Base-by-base conservation (phyloP, 140 eudicot species). In the Flaveria floridana region DNA sequence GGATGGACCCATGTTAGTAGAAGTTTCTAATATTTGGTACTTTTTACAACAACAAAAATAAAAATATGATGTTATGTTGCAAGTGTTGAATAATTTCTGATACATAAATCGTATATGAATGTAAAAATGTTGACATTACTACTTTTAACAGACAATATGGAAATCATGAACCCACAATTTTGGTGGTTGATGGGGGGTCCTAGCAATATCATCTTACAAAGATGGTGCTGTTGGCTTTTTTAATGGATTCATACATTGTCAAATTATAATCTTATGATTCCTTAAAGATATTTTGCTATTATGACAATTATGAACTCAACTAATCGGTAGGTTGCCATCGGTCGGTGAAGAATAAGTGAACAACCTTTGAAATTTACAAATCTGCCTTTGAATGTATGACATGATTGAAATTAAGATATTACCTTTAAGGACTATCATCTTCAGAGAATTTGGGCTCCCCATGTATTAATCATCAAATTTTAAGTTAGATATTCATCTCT, bases 381-480 rank as follows among this genome's bases (percentile, higher is more conserved):
- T 20, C 8, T 51, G 44, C 48, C 53, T 51, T 47, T 37, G 20
- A 75, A 28, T 28, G 7, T 30, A 25, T 68, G 19, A 57, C n/a
- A n/a, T 18, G 7, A 65, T 39, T 76, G 19, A 25, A 52, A 59
- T 74, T 42, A 8, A 71, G 61, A 12, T 50, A 5, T 78, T 80
- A 86, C 89, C 87, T 85, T 55, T n/a, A 23, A 65, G 58, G 39
- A 76, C 51, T 71, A 66, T 72, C 72, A 41, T 71, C 79, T 78
- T 70, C 46, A 78, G 71, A 64, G 71, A 57, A 66, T 41, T 59
- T 79, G 28, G 16, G 63, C 70, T 75, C 83, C 74, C 56, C 79
- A 65, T 44, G 72, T 57, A 59, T 37, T 47, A 13, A 9, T 48
- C 50, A 68, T 44, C 66, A 68, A 68, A 21, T 71, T 53, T n/a